These are phyloP conservation scores for Cryptosporidium sp. DNA, from an alignment of 169 alveolate species.

Conservation along the genomic window DNA sequence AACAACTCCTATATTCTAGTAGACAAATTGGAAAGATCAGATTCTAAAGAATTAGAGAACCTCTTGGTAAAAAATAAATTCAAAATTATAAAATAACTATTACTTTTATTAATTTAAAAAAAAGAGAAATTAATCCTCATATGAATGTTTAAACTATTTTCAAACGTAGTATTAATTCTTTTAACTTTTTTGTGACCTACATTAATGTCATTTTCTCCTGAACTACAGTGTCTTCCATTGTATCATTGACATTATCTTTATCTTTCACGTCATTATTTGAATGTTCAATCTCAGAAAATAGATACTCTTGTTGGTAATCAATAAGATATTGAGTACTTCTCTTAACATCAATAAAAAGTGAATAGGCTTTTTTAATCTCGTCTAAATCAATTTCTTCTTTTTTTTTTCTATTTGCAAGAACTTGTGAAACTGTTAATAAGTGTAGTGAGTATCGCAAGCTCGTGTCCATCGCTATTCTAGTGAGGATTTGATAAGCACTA, in stretches of 20 bases:
- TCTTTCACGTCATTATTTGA: not conserved
- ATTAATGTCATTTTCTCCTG: slow-evolving; percentile 14
- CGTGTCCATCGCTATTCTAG: slow-evolving; percentile 95
- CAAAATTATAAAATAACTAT: not conserved
- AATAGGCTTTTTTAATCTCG: slow-evolving; percentile 95
- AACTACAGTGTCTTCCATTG: not conserved
- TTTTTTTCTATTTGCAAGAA: slow-evolving; percentile 90
- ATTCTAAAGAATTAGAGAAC: slow-evolving; percentile 33
- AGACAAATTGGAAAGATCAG: slow-evolving; percentile 24
- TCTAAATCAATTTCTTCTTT: slow-evolving; percentile 93
- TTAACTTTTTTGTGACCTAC: not conserved
- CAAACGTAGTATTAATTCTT: not conserved
- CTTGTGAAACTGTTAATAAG: slow-evolving; percentile 90
- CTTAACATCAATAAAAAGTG: slow-evolving; percentile 96
- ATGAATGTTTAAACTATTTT: not conserved
- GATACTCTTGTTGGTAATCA: slow-evolving; percentile 70
- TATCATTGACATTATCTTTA: not conserved
- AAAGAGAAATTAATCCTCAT: not conserved
- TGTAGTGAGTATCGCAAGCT: slow-evolving; percentile 95
- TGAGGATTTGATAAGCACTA: slow-evolving; percentile 93
- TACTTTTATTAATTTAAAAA: not conserved
- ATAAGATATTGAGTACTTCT: slow-evolving; percentile 95
- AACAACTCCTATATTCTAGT: not conserved
- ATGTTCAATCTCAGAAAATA: slow-evolving; percentile 51
- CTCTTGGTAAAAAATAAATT: slow-evolving; percentile 2